A percentile compares a stretch with the other conserved stretches of the same genome.
phyloP scores from a whole-genome alignment of 306 rosid species.

The Argentina anserina region DNA sequence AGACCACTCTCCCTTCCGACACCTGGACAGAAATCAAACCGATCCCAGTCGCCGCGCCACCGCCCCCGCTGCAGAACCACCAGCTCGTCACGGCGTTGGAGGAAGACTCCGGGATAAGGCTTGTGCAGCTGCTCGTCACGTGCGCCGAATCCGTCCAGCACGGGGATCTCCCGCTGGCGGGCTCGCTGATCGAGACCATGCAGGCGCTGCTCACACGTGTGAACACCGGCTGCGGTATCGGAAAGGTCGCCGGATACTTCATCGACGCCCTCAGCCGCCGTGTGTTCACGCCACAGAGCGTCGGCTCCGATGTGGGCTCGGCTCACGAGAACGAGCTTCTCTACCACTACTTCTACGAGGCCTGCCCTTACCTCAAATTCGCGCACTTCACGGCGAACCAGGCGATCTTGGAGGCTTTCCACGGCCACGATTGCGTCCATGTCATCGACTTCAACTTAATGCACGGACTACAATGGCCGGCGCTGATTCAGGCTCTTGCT shows the following conservation, averaged over 20 bases:
- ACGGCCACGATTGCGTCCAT: constrained; percentile 83
- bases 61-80: constrained; percentile 19
- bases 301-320: constrained; percentile 15
- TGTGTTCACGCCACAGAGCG: constrained; percentile 32
- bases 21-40: constrained; percentile 25
- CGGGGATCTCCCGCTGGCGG: constrained; percentile 62
- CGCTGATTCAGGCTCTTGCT: constrained; percentile 77
- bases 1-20: neutral
- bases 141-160: constrained; percentile 81
- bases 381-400: constrained; percentile 95
- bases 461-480: constrained; percentile 96
- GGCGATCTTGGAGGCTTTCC: constrained; percentile 77
- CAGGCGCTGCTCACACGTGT: constrained; percentile 49
- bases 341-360: constrained; percentile 80
- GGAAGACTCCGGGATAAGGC: constrained; percentile 79
- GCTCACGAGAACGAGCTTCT: constrained; percentile 55
- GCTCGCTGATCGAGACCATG: constrained; percentile 77
- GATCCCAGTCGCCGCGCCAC: neutral
- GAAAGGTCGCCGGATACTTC: constrained; percentile 83
- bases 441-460: constrained; percentile 85
- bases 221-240: constrained; percentile 70
- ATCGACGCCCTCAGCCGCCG: constrained; percentile 79
- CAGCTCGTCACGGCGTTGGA: constrained; percentile 53
- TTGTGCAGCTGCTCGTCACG: constrained; percentile 72
- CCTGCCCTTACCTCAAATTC: constrained; percentile 82